These are phyloP conservation scores for Magnolia changhungtana DNA, from an alignment of 164 flowering plant species.

Conservation along the genomic window DNA sequence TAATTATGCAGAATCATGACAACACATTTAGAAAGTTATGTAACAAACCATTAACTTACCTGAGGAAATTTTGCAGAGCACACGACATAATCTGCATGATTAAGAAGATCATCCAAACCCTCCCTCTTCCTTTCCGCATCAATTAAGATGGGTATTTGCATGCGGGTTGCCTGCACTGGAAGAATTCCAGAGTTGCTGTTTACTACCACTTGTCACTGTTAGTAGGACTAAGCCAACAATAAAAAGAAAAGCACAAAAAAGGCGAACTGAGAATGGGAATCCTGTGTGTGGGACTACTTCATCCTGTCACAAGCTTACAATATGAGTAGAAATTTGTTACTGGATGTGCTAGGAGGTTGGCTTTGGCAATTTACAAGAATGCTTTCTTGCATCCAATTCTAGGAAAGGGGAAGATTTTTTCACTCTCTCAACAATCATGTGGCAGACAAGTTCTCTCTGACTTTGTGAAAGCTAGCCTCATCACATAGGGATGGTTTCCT, in stretches of 20 bases:
- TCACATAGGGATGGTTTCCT: neutral
- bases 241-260: neutral
- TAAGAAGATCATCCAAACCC: conserved; percentile 80
- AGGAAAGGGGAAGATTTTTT: too few relatives aligned
- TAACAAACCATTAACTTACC: conserved; percentile 35
- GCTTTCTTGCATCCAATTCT: neutral
- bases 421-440: neutral
- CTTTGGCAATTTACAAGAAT: too few relatives aligned
- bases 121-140: conserved; percentile 86
- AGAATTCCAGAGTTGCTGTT: conserved; percentile 15
- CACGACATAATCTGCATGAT: conserved; percentile 54
- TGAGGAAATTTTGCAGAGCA: conserved; percentile 86
- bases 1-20: neutral
- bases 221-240: neutral
- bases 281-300: too few relatives aligned
- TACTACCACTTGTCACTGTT: neutral
- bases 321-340: too few relatives aligned
- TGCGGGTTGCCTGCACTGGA: conserved; percentile 66
- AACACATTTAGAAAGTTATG: neutral
- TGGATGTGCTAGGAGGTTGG: too few relatives aligned
- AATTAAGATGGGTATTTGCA: conserved; percentile 67
- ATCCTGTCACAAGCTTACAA: too few relatives aligned
- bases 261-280: neutral
- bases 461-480: neutral
- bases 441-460: neutral